Conservation (phyloP, 1,139 yeast species). For the Hyphopichia wangnamkhiaoensis region DNA sequence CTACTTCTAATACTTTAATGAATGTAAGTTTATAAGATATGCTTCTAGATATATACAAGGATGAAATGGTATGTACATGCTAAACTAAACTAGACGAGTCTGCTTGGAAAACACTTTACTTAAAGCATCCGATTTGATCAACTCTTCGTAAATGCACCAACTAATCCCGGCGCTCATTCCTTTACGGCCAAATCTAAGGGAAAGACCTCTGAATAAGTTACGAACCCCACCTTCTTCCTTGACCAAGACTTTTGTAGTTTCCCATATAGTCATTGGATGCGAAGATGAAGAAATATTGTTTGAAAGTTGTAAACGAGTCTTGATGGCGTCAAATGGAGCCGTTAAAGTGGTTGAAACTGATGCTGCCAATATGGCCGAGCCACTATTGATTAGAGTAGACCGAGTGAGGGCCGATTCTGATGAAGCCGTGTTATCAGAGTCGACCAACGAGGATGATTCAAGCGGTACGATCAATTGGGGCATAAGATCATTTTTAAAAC, state of each 20-base stretch:
- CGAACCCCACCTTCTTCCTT: conserved; percentile 57
- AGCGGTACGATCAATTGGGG: conserved; percentile 18
- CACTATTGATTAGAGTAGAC: conserved; percentile 64
- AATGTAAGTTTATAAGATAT: too few relatives aligned
- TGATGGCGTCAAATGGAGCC: conserved; percentile 93
- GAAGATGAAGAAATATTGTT: conserved; percentile 11
- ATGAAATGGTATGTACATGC: conserved; percentile 5
- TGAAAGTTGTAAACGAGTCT: conserved; percentile 80
- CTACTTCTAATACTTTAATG: background rate
- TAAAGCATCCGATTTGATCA: conserved; percentile 43
- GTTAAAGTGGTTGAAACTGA: conserved; percentile 81
- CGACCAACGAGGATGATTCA: conserved; percentile 7
- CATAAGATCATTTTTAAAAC: conserved; percentile 50
- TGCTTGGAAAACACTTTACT: too few relatives aligned
- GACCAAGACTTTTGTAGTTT: conserved; percentile 38
- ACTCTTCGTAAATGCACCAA: conserved; percentile 95
- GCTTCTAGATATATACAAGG: conserved; percentile 1
- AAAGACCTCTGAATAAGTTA: conserved; percentile 79
- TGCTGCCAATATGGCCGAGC: conserved; percentile 76
- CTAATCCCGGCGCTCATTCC: conserved; percentile 93
- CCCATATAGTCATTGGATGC: conserved; percentile 20
- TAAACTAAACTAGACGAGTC: background rate
- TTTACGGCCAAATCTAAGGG: conserved; percentile 78
- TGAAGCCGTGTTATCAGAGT: too few relatives aligned
- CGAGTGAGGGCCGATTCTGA: too few relatives aligned